These are phyloP conservation scores for Didymella segeticola DNA, from an alignment of 2,329 filamentous ascomycete genomes.

Conservation along the genomic window DNA sequence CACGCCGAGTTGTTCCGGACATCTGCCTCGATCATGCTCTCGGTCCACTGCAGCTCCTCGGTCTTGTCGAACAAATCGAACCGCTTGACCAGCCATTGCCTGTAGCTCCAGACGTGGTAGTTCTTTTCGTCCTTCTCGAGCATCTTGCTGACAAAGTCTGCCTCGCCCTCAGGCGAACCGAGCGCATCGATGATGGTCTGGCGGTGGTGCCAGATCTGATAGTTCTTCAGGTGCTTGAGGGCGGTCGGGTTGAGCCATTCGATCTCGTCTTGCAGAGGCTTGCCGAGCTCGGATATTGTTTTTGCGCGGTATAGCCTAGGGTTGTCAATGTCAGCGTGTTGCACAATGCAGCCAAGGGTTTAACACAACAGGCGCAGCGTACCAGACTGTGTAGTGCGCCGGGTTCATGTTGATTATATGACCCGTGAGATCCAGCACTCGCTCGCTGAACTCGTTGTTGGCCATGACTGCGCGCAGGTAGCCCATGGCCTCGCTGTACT, in stretches of 20 bases:
- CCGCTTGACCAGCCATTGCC: constrained; percentile 76
- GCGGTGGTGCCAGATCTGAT: constrained; percentile 89
- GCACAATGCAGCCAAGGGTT: not conserved
- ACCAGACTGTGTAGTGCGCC: constrained; percentile 98
- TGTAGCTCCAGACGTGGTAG: constrained; percentile 98
- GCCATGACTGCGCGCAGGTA: constrained; percentile 96
- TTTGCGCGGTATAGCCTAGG: constrained; percentile 83
- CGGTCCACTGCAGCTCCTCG: constrained; percentile 73
- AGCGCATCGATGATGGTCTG: constrained; percentile 64
- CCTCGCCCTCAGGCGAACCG: constrained; percentile 69
- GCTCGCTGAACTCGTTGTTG: constrained; percentile 78
- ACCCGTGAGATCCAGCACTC: constrained; percentile 81
- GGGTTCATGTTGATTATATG: constrained; percentile 93
- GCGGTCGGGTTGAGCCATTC: constrained; percentile 86
- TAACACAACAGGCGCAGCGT: constrained; percentile 27
- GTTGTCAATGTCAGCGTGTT: constrained; percentile 27
- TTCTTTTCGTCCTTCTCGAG: constrained; percentile 90
- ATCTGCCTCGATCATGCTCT: constrained; percentile 76
- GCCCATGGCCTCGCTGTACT: constrained; percentile 90
- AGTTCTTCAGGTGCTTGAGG: constrained; percentile 89
- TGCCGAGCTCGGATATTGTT: constrained; percentile 71
- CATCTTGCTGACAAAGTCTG: constrained; percentile 78
- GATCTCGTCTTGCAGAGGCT: constrained; percentile 74
- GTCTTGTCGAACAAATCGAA: constrained; percentile 62
- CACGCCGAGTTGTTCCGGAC: constrained; percentile 96